These are phyloP conservation scores for Pachysandra terminalis DNA, from an alignment of 164 flowering plant species.

Conservation along the genomic window DNA sequence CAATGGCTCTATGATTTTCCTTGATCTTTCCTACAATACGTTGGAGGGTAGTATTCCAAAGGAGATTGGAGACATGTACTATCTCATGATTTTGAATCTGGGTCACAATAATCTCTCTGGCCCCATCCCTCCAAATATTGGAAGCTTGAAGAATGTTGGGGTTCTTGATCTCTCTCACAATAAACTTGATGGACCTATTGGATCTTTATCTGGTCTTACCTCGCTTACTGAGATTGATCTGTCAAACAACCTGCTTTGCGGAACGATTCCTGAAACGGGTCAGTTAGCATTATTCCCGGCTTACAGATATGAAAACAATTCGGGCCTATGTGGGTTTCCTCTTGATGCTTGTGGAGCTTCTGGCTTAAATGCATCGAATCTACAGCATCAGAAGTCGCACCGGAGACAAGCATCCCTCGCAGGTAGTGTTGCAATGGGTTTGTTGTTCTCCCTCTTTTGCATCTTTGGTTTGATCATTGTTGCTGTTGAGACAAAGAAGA, in stretches of 20 bases:
- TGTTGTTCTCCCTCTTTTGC: constrained; percentile 74
- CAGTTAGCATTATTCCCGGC: constrained; percentile 72
- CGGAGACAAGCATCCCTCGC: constrained; percentile 64
- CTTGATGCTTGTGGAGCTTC: constrained; percentile 49
- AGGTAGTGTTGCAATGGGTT: constrained; percentile 88
- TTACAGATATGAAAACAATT: constrained; percentile 50
- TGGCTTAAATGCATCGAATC: constrained; percentile 8
- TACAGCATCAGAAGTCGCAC: constrained; percentile 47
- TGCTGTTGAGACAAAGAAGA: constrained; percentile 55
- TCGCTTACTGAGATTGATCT: constrained; percentile 65
- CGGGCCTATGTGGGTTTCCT: constrained; percentile 87
- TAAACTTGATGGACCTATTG: constrained; percentile 53
- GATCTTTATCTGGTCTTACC: constrained; percentile 48
- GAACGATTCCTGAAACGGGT: constrained; percentile 66
- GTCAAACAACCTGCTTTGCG: constrained; percentile 71
- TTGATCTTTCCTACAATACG: constrained; percentile 74
- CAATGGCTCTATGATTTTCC: constrained; percentile 91
- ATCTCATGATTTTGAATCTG: constrained; percentile 62
- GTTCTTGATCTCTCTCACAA: constrained; percentile 83
- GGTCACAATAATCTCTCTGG: constrained; percentile 88
- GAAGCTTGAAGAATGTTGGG: constrained; percentile 47
- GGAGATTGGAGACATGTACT: constrained; percentile 72
- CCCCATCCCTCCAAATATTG: constrained; percentile 65
- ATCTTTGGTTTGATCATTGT: constrained; percentile 66
- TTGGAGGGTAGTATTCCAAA: constrained; percentile 70